Evolutionary conservation across 176 grass and related monocot species (phyloP).

Genomic region (Zoysia japonica): DNA sequence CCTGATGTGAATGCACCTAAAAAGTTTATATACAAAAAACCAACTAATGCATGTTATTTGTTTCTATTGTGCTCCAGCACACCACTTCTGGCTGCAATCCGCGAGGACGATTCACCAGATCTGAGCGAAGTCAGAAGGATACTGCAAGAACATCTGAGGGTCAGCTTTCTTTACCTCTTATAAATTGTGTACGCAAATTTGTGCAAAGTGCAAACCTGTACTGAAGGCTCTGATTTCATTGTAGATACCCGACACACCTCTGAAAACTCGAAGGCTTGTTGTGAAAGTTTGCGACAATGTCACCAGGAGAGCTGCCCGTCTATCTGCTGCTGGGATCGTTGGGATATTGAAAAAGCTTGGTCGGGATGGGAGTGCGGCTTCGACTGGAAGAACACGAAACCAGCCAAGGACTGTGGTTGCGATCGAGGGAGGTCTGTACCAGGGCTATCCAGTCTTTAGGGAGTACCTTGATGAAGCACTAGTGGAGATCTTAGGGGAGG

Average conservation of each 20-base stretch:
- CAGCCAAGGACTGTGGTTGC: slow-evolving; percentile 59
- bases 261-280: slow-evolving; percentile 71
- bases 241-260: slow-evolving; percentile 58
- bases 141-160: slow-evolving; percentile 67
- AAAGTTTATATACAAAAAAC: not conserved
- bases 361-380: slow-evolving; percentile 59
- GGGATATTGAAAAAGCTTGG: slow-evolving; percentile 87
- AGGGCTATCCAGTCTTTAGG: slow-evolving; percentile 68
- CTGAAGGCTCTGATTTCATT: slow-evolving; percentile 7
- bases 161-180: slow-evolving; percentile 18
- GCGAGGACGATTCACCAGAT: slow-evolving; percentile 79
- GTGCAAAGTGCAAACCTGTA: not conserved
- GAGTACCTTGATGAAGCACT: slow-evolving; percentile 77
- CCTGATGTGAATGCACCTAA: too few species aligned
- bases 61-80: slow-evolving; percentile 49
- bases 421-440: slow-evolving; percentile 73
- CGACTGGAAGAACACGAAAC: slow-evolving; percentile 50
- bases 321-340: slow-evolving; percentile 72
- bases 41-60: slow-evolving; percentile 2
- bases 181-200: not conserved
- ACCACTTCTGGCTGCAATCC: slow-evolving; percentile 74
- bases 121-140: slow-evolving; percentile 78
- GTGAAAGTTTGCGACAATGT: slow-evolving; percentile 76
- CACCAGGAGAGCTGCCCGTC: slow-evolving; percentile 68
- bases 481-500: slow-evolving; percentile 82